Base-by-base conservation (phyloP, 768 basidiomycete species). In the Sistotremastrum suecicum region DNA sequence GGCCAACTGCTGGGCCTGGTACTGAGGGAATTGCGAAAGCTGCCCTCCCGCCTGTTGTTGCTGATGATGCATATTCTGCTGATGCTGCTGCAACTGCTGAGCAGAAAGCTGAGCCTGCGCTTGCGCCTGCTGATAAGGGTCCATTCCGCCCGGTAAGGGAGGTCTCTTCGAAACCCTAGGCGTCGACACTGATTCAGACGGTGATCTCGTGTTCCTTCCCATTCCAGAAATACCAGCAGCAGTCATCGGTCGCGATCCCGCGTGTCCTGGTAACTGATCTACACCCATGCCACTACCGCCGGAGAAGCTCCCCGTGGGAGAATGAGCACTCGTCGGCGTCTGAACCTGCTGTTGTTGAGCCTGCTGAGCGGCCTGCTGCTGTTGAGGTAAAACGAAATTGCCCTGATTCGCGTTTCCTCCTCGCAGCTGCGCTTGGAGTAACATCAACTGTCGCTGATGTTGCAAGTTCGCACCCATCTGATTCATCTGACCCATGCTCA, bases 181-280 rank as follows among this genome's bases (percentile, higher is more conserved):
- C 2, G 69, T 71, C 45, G 65, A 64, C 2, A 66, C 64, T 34
- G 69, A 65, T 49, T 85, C 83, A 11, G 80, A 76, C n/a, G 83
- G 83, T 37, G 83, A 84, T 46, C 82, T 70, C 42, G 75, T 73
- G 52, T 77, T 83, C 53, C 83, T 68, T 32, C 34, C 37, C 4
- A 42, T 34, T 7, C 33, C 41, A 7, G 46, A 42, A 39, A 47
- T 47, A 12, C 46, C 41, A 7, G 30, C 46, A 7, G 41, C 33
- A 3, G 41, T 33, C 7, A 39, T 42, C 2, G 37, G 20, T 35
- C 20, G 83, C 80, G 44, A 86, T 86, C 8, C 82, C 82, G 0
- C 80, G 81, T 44, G 84, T 78, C 20, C 73, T 60, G 37, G 68
- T 62, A 55, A 75, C 79, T 37, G 78, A 78, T 12, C 76, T 68